Base-by-base conservation (phyloP, 169 alveolate genomes). In the Theileria annulata region DNA sequence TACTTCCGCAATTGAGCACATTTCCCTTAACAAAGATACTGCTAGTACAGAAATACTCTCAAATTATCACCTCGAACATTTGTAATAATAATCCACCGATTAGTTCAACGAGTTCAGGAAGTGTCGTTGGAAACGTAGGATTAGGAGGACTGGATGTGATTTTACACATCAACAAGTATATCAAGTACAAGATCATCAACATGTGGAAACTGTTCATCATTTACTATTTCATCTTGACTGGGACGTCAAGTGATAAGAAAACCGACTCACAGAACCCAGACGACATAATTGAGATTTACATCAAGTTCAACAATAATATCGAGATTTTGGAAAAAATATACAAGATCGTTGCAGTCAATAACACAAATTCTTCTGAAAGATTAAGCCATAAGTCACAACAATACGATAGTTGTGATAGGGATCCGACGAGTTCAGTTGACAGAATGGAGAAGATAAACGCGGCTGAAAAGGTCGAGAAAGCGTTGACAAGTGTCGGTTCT, bases 181-280 rank as follows among this genome's bases (percentile, higher is more conserved):
- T 62, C 31, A 15, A 21, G 37, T 62, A 62, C 48, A 62, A 62
- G 48, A 62, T 62, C 3, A 62, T 62, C 31, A 62, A 62, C 48
- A 62, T 62, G 71, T 62, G 71, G 71, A 62, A 62, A 21, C 71
- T 62, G 37, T 62, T 62, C 31, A 62, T 62, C 37, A 62, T 62
- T 15, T 62, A 62, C 71, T 62, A 62, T 37, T 62, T 23, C 71
- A 62, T 62, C 8, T 17, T 21, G 37, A 62, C 71, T n/a, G 51
- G 51, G 51, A 42, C 13, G 51, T 42, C 51, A 2, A 42, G 51
- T 42, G 51, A 42, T 42, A 42, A 8, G 13, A 42, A 8, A 42
- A 8, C 19, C 13, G 51, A 42, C 6, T 8, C 51, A 42, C 4
- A 35, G 5, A 62, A 21, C 6, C 21, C 4, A 15, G 23, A 6